Conservation (phyloP, 805 yeast species). For the Kluyveromyces dobzhanskii region DNA sequence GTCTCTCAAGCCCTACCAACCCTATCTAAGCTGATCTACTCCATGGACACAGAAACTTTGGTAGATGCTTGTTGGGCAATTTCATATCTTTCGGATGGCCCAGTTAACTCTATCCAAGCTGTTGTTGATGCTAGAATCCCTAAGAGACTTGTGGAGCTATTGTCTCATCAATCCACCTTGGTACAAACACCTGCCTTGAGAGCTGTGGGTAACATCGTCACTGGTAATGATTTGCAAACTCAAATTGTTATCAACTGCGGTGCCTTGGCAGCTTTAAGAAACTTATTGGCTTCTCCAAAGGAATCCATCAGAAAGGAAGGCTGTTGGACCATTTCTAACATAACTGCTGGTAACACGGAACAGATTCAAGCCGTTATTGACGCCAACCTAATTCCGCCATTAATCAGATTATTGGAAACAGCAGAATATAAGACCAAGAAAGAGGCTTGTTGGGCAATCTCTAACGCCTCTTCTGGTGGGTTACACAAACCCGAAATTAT, state of each 20-base stretch:
- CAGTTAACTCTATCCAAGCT: constrained; percentile 88
- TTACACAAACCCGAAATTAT: constrained; percentile 86
- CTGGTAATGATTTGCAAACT: constrained; percentile 94
- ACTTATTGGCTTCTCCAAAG: constrained; percentile 72
- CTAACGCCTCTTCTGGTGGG: constrained; percentile 96
- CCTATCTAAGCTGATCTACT: constrained; percentile 80
- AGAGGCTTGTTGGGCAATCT: constrained; percentile 99
- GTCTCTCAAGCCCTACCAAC: constrained; percentile 88
- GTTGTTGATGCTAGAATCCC: constrained; percentile 96
- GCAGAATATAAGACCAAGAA: constrained; percentile 95
- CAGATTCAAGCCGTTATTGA: constrained; percentile 97
- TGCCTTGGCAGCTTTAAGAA: constrained; percentile 76
- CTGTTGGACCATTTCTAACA: constrained; percentile 97
- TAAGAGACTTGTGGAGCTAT: constrained; percentile 82
- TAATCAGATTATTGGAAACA: constrained; percentile 65
- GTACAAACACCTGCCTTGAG: constrained; percentile 97
- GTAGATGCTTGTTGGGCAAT: constrained; percentile 99
- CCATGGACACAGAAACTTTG: constrained; percentile 85
- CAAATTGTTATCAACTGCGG: constrained; percentile 92
- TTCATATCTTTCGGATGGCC: constrained; percentile 88
- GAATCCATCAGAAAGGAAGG: constrained; percentile 95
- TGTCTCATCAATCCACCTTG: constrained; percentile 71
- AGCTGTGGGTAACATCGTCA: constrained; percentile 95
- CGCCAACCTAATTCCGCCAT: constrained; percentile 86
- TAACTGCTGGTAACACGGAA: constrained; percentile 92